phyloP scores from a whole-genome alignment of 257 asterid genomes.

The Misopates orontium region DNA sequence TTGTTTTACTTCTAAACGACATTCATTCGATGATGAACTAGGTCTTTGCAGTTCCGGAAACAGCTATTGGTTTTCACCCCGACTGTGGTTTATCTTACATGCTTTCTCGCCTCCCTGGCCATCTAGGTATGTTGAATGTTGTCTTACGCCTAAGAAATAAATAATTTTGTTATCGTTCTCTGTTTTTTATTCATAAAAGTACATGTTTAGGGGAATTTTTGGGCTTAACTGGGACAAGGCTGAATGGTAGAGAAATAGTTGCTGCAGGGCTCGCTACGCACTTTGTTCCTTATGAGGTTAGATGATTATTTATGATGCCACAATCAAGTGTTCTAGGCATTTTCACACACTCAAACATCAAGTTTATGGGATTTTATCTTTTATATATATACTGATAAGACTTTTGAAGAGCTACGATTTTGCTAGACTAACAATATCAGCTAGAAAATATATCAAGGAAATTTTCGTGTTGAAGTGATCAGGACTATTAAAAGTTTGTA shows the following conservation, averaged over 20 bases:
- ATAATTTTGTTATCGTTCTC: no score
- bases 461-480: no score
- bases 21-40: conserved; percentile 25
- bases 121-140: conserved; percentile 58
- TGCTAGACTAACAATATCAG: no score
- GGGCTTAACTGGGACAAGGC: conserved; percentile 86
- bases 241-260: conserved; percentile 78
- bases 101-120: conserved; percentile 75
- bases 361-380: no score
- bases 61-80: conserved; percentile 84
- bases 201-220: conserved; percentile 68
- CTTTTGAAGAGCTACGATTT: no score
- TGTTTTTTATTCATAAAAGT: neutral
- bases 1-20: conserved; percentile 3
- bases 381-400: no score
- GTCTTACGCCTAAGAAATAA: no score
- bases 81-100: conserved; percentile 90
- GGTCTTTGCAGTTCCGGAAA: conserved; percentile 95
- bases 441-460: no score
- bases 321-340: no score
- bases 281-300: conserved; percentile 82
- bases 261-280: conserved; percentile 88
- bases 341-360: no score
- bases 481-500: no score
- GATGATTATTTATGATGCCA: conserved; percentile 8